These are phyloP conservation scores for Boletales sp. DNA, from an alignment of 768 basidiomycete species.

Conservation along the genomic window DNA sequence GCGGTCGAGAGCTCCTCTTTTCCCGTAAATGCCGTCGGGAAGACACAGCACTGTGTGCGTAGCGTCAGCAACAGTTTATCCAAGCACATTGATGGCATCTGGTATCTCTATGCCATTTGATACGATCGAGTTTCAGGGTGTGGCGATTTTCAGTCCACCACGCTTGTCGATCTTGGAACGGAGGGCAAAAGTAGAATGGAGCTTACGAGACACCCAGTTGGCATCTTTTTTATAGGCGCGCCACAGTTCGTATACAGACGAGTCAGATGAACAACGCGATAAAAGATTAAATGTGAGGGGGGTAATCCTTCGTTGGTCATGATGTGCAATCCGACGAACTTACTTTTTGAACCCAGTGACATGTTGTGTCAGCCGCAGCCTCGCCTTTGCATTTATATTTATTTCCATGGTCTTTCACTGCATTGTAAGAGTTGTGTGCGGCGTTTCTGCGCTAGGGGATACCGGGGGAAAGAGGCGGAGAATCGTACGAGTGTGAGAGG, in stretches of 20 bases:
- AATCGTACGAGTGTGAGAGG: conserved; percentile 5
- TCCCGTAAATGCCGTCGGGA: neutral
- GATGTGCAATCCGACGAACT: neutral
- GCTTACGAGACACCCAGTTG: neutral
- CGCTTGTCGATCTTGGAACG: neutral
- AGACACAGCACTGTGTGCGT: no score
- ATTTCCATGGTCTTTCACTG: neutral
- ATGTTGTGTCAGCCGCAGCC: no score
- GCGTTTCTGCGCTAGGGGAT: conserved; percentile 2
- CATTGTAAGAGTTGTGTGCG: neutral
- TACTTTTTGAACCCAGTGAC: neutral
- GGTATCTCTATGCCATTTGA: no score
- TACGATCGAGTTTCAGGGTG: neutral
- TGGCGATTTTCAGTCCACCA: neutral
- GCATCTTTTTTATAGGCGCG: neutral
- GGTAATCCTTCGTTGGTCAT: neutral
- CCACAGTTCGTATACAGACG: neutral
- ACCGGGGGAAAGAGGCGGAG: conserved; percentile 5
- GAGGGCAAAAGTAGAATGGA: neutral
- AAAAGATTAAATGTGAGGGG: neutral
- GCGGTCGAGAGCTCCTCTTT: neutral
- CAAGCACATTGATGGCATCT: no score
- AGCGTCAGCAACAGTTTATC: no score
- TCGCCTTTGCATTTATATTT: neutral
- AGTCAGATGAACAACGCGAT: no score